phyloP scores from a whole-genome alignment of 108 stramenopile genomes.

The Cylindrotheca closterium region DNA sequence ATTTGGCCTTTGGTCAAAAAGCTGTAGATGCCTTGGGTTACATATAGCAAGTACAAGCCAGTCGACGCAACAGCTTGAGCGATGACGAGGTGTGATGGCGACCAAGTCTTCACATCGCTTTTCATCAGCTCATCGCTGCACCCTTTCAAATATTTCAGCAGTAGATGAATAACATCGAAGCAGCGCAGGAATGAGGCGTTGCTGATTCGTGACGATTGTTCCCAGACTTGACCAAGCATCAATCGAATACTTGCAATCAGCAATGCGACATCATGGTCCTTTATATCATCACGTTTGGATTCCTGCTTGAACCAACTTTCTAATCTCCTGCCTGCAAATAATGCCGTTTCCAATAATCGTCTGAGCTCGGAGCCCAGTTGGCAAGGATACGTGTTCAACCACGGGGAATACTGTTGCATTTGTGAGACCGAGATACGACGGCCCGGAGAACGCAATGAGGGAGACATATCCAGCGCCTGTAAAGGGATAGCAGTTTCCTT shows the following conservation, averaged over 20 bases:
- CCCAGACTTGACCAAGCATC: not conserved
- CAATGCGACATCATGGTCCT: not conserved
- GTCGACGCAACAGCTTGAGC: too few relatives aligned
- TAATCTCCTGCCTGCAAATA: not conserved
- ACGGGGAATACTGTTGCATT: not conserved
- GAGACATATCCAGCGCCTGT: not conserved
- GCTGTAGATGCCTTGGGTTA: too few relatives aligned
- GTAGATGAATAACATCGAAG: not conserved
- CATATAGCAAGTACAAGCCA: too few relatives aligned
- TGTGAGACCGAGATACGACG: not conserved
- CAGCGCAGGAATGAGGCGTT: not conserved
- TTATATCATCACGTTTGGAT: not conserved
- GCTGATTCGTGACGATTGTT: not conserved
- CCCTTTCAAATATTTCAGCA: not conserved
- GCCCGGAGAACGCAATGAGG: not conserved
- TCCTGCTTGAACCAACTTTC: not conserved
- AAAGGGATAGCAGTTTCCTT: not conserved
- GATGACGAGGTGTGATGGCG: too few relatives aligned
- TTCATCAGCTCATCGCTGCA: not conserved
- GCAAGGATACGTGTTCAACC: too few relatives aligned
- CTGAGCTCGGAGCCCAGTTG: not conserved
- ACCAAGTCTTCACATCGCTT: too few relatives aligned
- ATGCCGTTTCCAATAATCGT: not conserved
- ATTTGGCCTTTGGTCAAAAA: too few relatives aligned
- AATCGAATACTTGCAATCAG: not conserved